These are phyloP conservation scores for Lanmaoa rubissima DNA, from an alignment of 768 basidiomycete species.

Conservation along the genomic window DNA sequence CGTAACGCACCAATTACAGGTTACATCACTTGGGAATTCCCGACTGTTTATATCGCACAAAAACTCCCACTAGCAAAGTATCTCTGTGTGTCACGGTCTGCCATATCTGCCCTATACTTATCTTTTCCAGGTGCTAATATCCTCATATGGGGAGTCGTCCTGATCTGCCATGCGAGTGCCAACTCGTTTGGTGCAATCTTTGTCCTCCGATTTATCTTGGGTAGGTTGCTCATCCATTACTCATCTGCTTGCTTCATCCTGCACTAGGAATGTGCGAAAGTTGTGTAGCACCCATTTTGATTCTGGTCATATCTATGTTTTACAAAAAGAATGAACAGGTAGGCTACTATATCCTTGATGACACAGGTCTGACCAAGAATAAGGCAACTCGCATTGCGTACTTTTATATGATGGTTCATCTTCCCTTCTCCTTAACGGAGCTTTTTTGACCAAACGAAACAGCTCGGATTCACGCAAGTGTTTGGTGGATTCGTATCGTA, in stretches of 20 bases:
- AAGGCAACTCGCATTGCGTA: conserved; percentile 34
- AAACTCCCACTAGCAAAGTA: conserved; percentile 38
- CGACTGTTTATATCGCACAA: conserved; percentile 40
- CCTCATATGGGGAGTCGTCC: conserved; percentile 37
- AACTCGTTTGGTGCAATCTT: conserved; percentile 38
- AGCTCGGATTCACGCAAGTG: conserved; percentile 26
- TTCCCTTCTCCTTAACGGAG: not conserved
- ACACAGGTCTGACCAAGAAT: not conserved
- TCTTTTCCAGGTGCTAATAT: conserved; percentile 33
- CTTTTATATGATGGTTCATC: conserved; percentile 38
- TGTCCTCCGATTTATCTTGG: conserved; percentile 34
- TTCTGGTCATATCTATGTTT: conserved; percentile 39
- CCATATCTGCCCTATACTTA: not conserved
- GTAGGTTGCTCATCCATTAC: not conserved
- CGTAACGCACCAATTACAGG: conserved; percentile 13
- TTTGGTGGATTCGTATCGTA: conserved; percentile 42
- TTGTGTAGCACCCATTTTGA: conserved; percentile 40
- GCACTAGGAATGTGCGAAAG: conserved; percentile 35
- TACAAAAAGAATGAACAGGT: conserved; percentile 42
- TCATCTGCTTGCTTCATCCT: not conserved
- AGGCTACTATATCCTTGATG: not conserved
- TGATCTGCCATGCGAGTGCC: conserved; percentile 36
- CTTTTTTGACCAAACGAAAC: not conserved
- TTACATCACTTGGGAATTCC: conserved; percentile 39
- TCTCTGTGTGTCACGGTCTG: conserved; percentile 25